These are phyloP conservation scores for Wickerhamiella allomyrinae DNA, from an alignment of 805 yeast species.

Conservation along the genomic window DNA sequence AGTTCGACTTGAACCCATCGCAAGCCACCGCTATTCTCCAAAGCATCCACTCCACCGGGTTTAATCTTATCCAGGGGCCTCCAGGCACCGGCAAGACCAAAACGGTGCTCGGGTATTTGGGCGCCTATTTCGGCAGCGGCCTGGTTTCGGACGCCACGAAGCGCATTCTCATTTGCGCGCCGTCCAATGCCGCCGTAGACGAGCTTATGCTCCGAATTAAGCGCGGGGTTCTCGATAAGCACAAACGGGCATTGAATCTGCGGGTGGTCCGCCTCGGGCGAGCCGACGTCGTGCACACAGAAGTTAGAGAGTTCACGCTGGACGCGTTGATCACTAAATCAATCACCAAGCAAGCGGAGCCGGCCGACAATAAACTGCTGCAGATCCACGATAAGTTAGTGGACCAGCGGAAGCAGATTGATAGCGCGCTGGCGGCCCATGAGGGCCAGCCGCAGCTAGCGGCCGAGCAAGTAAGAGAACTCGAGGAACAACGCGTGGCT, in stretches of 20 bases:
- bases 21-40: constrained; percentile 85
- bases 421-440: constrained; percentile 25
- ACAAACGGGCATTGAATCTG: constrained; percentile 32
- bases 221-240: constrained; percentile 31
- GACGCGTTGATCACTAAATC: constrained; percentile 61
- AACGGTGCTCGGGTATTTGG: constrained; percentile 84
- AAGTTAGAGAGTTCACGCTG: constrained; percentile 68
- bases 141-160: constrained; percentile 18
- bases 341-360: constrained; percentile 15
- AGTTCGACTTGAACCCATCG: constrained; percentile 61
- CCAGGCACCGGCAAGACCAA: constrained; percentile 99
- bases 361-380: constrained; percentile 26
- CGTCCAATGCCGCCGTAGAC: constrained; percentile 98
- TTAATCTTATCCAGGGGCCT: constrained; percentile 87
- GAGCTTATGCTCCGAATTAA: constrained; percentile 76
- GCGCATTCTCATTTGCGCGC: constrained; percentile 84
- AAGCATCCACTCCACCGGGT: constrained; percentile 53
- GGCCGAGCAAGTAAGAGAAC: constrained; percentile 20
- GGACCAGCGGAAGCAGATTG: constrained; percentile 37
- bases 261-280: constrained; percentile 75
- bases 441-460: constrained; percentile 5
- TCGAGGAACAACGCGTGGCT: constrained; percentile 35
- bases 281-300: constrained; percentile 70
- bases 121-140: constrained; percentile 37
- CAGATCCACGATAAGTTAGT: constrained; percentile 35